A percentile compares a stretch with the other conserved stretches of the same genome.
Conservation (phyloP, 805 yeast species). For the Priceomyces castillae region DNA sequence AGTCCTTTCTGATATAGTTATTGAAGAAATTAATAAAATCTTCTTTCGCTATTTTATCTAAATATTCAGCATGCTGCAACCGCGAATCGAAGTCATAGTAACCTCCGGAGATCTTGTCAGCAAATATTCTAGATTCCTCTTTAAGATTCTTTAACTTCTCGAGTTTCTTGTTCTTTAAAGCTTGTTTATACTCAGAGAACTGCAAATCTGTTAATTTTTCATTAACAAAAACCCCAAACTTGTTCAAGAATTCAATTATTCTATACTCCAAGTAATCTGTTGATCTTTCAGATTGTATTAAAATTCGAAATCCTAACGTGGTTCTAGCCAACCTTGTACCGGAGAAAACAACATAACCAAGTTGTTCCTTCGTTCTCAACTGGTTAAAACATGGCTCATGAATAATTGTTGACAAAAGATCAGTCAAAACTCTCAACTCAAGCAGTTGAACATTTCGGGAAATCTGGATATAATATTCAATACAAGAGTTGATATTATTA, state of each 20-base stretch:
- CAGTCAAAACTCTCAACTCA: conserved; percentile 49
- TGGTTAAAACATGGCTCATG: conserved; percentile 89
- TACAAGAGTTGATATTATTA: conserved; percentile 77
- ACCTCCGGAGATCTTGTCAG: conserved; percentile 70
- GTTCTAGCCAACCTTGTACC: conserved; percentile 69
- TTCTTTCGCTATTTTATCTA: conserved; percentile 51
- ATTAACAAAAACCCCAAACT: conserved; percentile 45
- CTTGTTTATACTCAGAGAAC: conserved; percentile 64
- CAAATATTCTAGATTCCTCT: conserved; percentile 69
- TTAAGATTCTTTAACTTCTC: conserved; percentile 73
- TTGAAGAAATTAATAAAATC: conserved; percentile 59
- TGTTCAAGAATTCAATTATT: conserved; percentile 61
- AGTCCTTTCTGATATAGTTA: conserved; percentile 19
- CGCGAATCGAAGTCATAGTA: conserved; percentile 70
- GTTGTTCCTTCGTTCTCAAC: conserved; percentile 88
- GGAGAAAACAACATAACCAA: conserved; percentile 91
- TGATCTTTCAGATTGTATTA: conserved; percentile 81
- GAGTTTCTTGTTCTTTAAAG: conserved; percentile 61
- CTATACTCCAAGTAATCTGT: conserved; percentile 73
- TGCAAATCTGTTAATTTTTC: conserved; percentile 56
- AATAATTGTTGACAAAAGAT: conserved; percentile 66
- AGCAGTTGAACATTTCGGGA: conserved; percentile 35
- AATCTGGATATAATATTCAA: conserved; percentile 73
- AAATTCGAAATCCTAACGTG: conserved; percentile 65
- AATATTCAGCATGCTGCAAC: conserved; percentile 53